phyloP scores from a whole-genome alignment of 140 eudicot genomes.

The Oenanthe javanica region DNA sequence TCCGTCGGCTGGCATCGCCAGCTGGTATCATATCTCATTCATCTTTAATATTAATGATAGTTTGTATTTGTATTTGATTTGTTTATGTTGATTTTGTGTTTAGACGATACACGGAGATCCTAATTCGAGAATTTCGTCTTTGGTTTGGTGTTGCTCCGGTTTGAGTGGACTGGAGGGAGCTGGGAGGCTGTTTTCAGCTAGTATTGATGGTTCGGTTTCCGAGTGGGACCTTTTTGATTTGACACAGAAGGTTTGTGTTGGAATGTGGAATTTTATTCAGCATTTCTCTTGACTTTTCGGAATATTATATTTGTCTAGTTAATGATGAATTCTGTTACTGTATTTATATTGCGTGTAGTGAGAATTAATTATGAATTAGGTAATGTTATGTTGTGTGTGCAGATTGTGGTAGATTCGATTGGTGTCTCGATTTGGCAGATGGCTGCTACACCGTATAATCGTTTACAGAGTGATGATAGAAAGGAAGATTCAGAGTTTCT shows the following conservation, averaged over 20 bases:
- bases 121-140: constrained; percentile 54
- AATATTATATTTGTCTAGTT: neutral
- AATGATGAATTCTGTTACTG: neutral
- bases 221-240: constrained; percentile 79
- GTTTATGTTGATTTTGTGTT: constrained; percentile 6
- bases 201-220: constrained; percentile 82
- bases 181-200: constrained; percentile 71
- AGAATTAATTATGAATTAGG: neutral
- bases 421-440: constrained; percentile 94
- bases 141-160: constrained; percentile 79
- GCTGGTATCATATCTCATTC: constrained; percentile 58
- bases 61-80: no score
- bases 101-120: constrained; percentile 83
- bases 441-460: constrained; percentile 44
- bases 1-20: constrained; percentile 95
- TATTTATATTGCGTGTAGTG: no score
- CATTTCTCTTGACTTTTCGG: neutral
- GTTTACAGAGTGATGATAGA: neutral
- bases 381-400: constrained; percentile 14
- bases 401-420: constrained; percentile 75
- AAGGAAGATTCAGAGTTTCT: constrained; percentile 14
- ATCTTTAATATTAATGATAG: no score
- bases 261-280: neutral
- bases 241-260: constrained; percentile 50
- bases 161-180: constrained; percentile 24